phyloP scores from a whole-genome alignment of 2,329 filamentous ascomycete species.

The Clarireedia sp. region DNA sequence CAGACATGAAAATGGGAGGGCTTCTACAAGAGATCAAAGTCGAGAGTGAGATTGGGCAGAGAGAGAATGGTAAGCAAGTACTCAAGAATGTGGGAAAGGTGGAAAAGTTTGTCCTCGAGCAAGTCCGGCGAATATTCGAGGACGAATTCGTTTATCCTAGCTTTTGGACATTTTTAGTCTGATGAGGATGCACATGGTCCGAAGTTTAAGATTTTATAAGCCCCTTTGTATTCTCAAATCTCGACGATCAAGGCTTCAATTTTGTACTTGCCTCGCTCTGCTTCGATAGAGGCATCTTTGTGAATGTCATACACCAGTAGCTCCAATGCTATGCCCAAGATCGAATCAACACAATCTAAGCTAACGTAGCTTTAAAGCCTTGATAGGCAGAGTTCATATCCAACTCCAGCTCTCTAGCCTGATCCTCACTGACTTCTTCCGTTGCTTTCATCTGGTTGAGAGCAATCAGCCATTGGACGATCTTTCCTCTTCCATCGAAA shows the following conservation, averaged over 20 bases:
- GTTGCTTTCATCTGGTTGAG: slow-evolving; percentile 97
- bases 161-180: slow-evolving; percentile 96
- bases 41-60: slow-evolving; percentile 93
- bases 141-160: slow-evolving; percentile 98
- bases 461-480: slow-evolving; percentile 95
- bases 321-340: background rate
- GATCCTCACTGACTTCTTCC: slow-evolving; percentile 79
- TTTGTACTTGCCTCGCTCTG: too few species aligned
- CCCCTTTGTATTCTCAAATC: too few species aligned
- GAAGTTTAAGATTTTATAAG: too few species aligned
- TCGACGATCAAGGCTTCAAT: background rate
- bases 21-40: slow-evolving; percentile 88
- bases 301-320: background rate
- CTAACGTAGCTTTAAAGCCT: slow-evolving; percentile 63
- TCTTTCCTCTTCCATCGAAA: slow-evolving; percentile 93
- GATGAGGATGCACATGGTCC: background rate
- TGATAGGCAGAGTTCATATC: slow-evolving; percentile 93
- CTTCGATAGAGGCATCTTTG: background rate
- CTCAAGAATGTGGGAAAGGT: slow-evolving; percentile 98
- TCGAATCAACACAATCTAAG: slow-evolving; percentile 12
- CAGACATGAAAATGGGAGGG: slow-evolving; percentile 52
- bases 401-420: slow-evolving; percentile 80
- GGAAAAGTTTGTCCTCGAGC: slow-evolving; percentile 92
- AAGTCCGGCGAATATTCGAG: slow-evolving; percentile 94
- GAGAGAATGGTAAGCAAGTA: slow-evolving; percentile 86